Evolutionary conservation across 352 stramenopile species (phyloP), one percentile per base, ranked within the genome.

Genomic region (Pythium dissimile): DNA sequence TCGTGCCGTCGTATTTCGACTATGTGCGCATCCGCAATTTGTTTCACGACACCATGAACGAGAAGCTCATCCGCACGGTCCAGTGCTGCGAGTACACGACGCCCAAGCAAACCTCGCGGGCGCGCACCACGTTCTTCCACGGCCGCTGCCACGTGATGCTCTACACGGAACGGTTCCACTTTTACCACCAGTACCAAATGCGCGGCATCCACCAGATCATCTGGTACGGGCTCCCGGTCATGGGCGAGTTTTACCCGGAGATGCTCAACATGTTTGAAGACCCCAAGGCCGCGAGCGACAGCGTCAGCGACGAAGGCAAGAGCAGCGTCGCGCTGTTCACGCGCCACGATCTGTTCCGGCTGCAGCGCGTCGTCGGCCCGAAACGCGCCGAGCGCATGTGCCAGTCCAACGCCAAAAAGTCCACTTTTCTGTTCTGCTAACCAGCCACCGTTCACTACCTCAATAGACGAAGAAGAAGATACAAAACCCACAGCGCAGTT

Each of bases 1-100:
- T 93, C 54, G 75, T 93, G 43, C 83, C 83, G 27, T 93, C 83
- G 2, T 93, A 93, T 53, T 87, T 91, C 44, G 83, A 93, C 66
- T 93, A 89, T 59, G 83, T 93, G n/a, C 83, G 83, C 23, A 71
- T 93, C n/a, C 83, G 83, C 44, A 93, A 93, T 59, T 41, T 93
- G 21, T 93, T 93, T 60, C 70, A 85, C 31, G 80, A 89, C 12
- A 67, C 55, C 8, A 81, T 82, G 75, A 84, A 88, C 65, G 70
- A 84, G 55, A 88, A 89, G 61, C 57, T 93, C 43, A 86, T 93
- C 37, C 68, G 64, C 9, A 75, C 72, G 45, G 73, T 86, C 2
- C 76, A 88, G 44, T 86, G 77, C 55, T 93, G 80, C 39, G 83
- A 93, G 57, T 93, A 93, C 60, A 91, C 83, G 42, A 81, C 76